These are phyloP conservation scores for Metrosideros polymorpha DNA, from an alignment of 441 rosid genomes.

Conservation along the genomic window DNA sequence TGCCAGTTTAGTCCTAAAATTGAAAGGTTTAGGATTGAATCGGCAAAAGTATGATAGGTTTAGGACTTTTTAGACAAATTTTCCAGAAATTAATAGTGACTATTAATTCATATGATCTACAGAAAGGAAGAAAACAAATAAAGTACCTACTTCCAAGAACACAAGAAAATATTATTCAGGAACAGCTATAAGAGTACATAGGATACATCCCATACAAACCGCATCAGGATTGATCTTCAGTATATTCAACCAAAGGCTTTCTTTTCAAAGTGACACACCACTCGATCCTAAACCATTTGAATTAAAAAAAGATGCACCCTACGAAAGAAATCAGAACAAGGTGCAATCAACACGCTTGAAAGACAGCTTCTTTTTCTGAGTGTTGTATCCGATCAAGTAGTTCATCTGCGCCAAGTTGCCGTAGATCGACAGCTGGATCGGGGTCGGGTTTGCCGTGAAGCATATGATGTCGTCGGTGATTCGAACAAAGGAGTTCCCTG, in stretches of 20 bases:
- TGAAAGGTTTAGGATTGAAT: too few relatives aligned
- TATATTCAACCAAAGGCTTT: not conserved
- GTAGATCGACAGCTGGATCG: not conserved
- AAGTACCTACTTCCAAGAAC: not conserved
- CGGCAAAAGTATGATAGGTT: too few relatives aligned
- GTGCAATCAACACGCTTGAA: slow-evolving; percentile 26
- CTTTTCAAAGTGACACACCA: not conserved
- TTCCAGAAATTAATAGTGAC: not conserved
- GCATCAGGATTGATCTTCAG: not conserved
- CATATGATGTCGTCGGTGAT: slow-evolving; percentile 11
- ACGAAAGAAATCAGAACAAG: not conserved
- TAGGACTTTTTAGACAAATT: too few relatives aligned
- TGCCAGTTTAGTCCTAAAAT: too few relatives aligned
- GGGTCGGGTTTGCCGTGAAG: not conserved
- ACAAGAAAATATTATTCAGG: not conserved
- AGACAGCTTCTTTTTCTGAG: slow-evolving; percentile 2
- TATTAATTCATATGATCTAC: not conserved
- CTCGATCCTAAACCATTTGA: not conserved
- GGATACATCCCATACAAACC: rapidly evolving
- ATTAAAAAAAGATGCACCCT: not conserved
- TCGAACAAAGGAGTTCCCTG: slow-evolving; percentile 14
- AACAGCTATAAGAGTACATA: not conserved
- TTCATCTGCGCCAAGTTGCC: slow-evolving; percentile 32
- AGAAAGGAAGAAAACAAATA: not conserved
- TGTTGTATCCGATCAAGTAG: slow-evolving; percentile 24